Evolutionary conservation across 1,139 yeast species (phyloP).

Genomic region (Geotrichum cucujoidarum): DNA sequence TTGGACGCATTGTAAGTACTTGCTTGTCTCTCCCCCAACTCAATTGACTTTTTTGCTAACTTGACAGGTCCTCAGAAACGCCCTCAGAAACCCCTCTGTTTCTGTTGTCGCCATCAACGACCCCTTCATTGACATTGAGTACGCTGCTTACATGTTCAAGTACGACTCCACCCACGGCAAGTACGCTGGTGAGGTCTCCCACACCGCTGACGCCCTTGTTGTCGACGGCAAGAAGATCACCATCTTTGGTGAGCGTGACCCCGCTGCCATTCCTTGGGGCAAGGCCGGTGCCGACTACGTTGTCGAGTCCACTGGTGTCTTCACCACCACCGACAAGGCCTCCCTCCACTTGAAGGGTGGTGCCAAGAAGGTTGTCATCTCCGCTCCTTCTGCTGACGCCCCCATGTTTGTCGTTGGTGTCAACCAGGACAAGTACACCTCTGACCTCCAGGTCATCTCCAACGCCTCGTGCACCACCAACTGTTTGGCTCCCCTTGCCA

Average conservation of each 20-base stretch:
- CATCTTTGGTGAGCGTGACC: slow-evolving; percentile 75
- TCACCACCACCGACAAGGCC: slow-evolving; percentile 75
- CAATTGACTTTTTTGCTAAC: background rate
- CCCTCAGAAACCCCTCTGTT: slow-evolving; percentile 62
- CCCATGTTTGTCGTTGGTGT: slow-evolving; percentile 89
- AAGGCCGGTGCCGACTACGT: slow-evolving; percentile 70
- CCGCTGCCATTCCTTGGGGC: slow-evolving; percentile 80
- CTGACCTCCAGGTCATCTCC: slow-evolving; percentile 67
- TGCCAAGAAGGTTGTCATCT: slow-evolving; percentile 84
- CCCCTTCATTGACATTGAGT: slow-evolving; percentile 78
- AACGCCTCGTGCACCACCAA: slow-evolving; percentile 90
- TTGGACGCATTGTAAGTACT: slow-evolving; percentile 67
- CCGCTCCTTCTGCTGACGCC: slow-evolving; percentile 84
- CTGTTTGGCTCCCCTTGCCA: slow-evolving; percentile 86
- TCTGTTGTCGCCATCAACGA: slow-evolving; percentile 77
- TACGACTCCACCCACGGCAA: slow-evolving; percentile 84
- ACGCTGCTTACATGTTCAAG: slow-evolving; percentile 85
- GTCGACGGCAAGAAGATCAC: slow-evolving; percentile 65
- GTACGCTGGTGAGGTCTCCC: slow-evolving; percentile 62
- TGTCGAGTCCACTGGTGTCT: slow-evolving; percentile 86
- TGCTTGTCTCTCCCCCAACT: background rate
- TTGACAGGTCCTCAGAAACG: slow-evolving; percentile 56
- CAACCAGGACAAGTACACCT: slow-evolving; percentile 66
- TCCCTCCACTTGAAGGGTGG: slow-evolving; percentile 77
- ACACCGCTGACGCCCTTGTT: slow-evolving; percentile 53